Conservation (phyloP, 2,329 filamentous ascomycete genomes). For the Apiospora arundinis region DNA sequence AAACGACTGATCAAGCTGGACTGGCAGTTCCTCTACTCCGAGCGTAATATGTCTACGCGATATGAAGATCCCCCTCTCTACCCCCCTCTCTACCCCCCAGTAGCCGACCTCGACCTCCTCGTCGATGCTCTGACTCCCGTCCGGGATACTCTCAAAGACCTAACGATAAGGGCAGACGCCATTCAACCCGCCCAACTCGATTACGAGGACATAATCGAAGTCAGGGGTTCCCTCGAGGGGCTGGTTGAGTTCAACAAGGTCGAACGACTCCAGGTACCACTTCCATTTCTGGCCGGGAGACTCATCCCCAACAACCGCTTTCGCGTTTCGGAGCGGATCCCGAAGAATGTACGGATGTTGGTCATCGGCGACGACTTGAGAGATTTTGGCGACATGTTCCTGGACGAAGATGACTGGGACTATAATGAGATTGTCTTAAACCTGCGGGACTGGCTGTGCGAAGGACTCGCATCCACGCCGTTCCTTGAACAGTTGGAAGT, state of each 20-base stretch:
- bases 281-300: constrained; percentile 2
- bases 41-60: not conserved
- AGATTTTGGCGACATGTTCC: not conserved
- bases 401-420: not conserved
- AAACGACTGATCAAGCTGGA: not conserved
- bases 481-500: not conserved
- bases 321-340: not conserved
- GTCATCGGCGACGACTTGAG: not conserved
- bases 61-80: not conserved
- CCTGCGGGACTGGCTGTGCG: not conserved
- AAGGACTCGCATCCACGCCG: not conserved
- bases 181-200: not conserved
- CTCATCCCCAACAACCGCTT: constrained; percentile 5
- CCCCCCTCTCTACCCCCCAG: not conserved
- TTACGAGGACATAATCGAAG: not conserved
- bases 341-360: not conserved
- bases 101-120: constrained; percentile 13
- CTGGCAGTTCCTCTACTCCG: constrained; percentile 9
- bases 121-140: constrained; percentile 9
- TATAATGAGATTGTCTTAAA: not conserved
- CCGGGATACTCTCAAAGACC: not conserved
- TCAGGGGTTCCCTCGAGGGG: constrained; percentile 3
- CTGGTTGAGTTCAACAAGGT: not conserved
- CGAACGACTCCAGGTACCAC: constrained; percentile 1
- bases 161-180: not conserved